Evolutionary conservation across 2,329 filamentous ascomycete genomes (phyloP).

Genomic region (Fusarium nelsonii): DNA sequence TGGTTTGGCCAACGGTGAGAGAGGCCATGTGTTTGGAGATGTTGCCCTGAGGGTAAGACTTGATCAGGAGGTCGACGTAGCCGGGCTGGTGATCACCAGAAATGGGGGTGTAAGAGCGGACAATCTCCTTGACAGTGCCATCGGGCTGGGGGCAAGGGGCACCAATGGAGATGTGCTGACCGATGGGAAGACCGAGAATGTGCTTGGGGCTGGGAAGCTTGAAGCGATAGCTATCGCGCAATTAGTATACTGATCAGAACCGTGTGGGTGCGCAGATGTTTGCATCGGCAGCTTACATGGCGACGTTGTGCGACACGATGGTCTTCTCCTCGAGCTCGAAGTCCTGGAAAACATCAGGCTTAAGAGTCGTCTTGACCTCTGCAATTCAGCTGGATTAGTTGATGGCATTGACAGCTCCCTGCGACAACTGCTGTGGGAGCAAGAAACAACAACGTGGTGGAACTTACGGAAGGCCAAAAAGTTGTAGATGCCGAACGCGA

Average conservation of each 20-base stretch:
- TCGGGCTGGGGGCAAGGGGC: conserved; percentile 76
- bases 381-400: conserved; percentile 36
- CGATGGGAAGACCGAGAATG: conserved; percentile 95
- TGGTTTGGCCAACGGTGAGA: conserved; percentile 84
- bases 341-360: conserved; percentile 88
- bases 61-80: conserved; percentile 96
- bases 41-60: conserved; percentile 97
- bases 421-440: not conserved
- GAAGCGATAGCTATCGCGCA: conserved; percentile 82
- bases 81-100: conserved; percentile 90
- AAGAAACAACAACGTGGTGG: not conserved
- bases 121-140: conserved; percentile 83
- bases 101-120: conserved; percentile 93
- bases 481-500: conserved; percentile 77
- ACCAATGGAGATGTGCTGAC: conserved; percentile 97
- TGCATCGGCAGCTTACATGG: conserved; percentile 73
- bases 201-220: conserved; percentile 79
- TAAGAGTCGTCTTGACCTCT: conserved; percentile 86
- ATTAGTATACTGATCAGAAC: conserved; percentile 12
- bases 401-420: conserved; percentile 8
- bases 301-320: conserved; percentile 96
- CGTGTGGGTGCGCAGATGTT: not conserved
- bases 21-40: conserved; percentile 93
- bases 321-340: conserved; percentile 96
- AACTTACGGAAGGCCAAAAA: conserved; percentile 77